Conservation (phyloP, 1,284 basidiomycete species). For the Microbotryum saponariae region DNA sequence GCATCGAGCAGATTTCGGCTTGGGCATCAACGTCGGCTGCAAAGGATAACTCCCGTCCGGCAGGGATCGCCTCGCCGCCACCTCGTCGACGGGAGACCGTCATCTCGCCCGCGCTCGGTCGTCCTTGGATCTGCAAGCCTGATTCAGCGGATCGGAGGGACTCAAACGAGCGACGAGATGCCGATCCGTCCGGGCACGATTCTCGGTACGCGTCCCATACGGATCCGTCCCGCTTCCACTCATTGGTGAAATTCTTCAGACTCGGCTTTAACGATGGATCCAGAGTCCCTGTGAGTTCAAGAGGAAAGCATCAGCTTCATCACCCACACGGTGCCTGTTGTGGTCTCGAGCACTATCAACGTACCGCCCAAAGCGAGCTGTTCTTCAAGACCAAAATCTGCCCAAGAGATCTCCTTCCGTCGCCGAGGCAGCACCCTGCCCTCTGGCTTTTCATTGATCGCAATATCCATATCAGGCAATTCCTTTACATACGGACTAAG, state of each 20-base stretch:
- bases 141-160: constrained; percentile 50
- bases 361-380: constrained; percentile 35
- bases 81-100: constrained; percentile 31
- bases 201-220: constrained; percentile 87
- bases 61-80: constrained; percentile 51
- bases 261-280: constrained; percentile 30
- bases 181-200: constrained; percentile 70
- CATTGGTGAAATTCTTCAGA: constrained; percentile 58
- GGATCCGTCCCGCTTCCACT: constrained; percentile 73
- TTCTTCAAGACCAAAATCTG: constrained; percentile 30
- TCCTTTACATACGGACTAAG: constrained; percentile 48
- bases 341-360: constrained; percentile 19
- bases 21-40: constrained; percentile 50
- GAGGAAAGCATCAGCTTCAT: neutral
- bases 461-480: constrained; percentile 83
- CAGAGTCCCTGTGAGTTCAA: constrained; percentile 40
- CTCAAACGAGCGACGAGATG: constrained; percentile 71
- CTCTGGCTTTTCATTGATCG: constrained; percentile 84
- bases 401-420: constrained; percentile 36
- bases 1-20: constrained; percentile 69
- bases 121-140: constrained; percentile 35
- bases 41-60: constrained; percentile 49
- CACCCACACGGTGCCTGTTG: neutral
- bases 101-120: constrained; percentile 25
- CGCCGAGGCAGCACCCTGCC: constrained; percentile 82